Percentiles rank a stretch among this genome's conserved stretches.
Conservation (phyloP, 2,329 filamentous ascomycete species). For the Aspergillus sojae region DNA sequence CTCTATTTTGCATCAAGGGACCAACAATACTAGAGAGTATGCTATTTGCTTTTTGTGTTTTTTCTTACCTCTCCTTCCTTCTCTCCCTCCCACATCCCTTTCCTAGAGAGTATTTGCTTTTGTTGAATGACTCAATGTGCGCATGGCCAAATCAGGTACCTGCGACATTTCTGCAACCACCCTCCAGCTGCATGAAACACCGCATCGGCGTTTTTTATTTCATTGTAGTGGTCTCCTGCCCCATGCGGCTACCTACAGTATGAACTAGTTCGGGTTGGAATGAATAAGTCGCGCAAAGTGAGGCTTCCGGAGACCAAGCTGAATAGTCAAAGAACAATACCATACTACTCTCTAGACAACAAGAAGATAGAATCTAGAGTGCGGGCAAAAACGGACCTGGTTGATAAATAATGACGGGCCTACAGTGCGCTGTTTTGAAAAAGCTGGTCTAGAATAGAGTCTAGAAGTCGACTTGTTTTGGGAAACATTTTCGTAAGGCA, state of each 20-base stretch:
- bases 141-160: slow-evolving; percentile 3
- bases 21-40: not conserved
- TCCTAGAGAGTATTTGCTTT: not conserved
- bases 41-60: not conserved
- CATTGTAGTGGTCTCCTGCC: not conserved
- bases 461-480: not conserved
- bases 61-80: not conserved
- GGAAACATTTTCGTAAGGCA: not conserved
- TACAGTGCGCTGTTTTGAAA: not conserved
- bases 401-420: not conserved
- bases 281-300: not conserved
- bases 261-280: not conserved
- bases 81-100: not conserved
- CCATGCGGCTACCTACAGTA: slow-evolving; percentile 4
- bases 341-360: not conserved
- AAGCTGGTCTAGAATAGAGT: not conserved
- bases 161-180: slow-evolving; percentile 3
- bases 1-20: not conserved
- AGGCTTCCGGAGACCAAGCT: not conserved
- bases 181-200: not conserved
- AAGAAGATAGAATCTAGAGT: not conserved
- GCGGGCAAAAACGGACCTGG: not conserved
- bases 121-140: not conserved
- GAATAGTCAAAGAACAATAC: not conserved
- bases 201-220: not conserved